Conservation (phyloP, 1,284 basidiomycete species). For the Trichosporon sp. region DNA sequence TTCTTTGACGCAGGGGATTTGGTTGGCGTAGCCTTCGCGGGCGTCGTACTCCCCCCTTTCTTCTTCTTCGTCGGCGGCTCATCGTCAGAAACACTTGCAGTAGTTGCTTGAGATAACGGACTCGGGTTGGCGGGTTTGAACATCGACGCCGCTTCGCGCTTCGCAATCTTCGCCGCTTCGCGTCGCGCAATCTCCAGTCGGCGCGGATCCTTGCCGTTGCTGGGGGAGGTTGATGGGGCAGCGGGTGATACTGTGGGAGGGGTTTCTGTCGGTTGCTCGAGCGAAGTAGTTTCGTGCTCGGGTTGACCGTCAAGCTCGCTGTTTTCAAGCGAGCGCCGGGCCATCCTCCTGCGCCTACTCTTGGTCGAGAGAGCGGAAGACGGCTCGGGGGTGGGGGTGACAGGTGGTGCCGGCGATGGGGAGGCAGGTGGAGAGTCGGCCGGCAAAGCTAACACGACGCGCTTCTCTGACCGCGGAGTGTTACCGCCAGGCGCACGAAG, state of each 20-base stretch:
- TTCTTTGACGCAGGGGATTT: background rate
- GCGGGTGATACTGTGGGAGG: background rate
- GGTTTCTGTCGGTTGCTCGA: background rate
- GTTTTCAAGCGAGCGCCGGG: background rate
- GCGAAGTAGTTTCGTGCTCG: background rate
- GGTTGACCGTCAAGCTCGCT: background rate
- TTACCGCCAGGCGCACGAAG: constrained; percentile 5
- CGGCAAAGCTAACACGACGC: constrained; percentile 12
- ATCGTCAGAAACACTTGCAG: constrained; percentile 1
- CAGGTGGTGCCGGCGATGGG: background rate
- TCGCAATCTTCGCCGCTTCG: background rate
- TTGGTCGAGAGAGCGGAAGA: background rate
- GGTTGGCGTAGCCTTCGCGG: background rate
- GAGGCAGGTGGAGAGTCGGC: constrained; percentile 10
- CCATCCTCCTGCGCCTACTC: background rate
- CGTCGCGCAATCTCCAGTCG: background rate
- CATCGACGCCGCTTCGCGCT: background rate
- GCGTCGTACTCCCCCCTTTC: background rate
- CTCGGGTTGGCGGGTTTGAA: constrained; percentile 31
- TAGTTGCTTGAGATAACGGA: constrained; percentile 23
- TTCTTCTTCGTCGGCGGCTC: constrained; percentile 9
- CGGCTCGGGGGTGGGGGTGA: background rate
- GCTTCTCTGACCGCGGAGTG: constrained; percentile 15
- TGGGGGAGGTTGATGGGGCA: background rate
- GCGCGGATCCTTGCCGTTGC: background rate